A percentile compares a stretch with the other conserved stretches of the same genome.
phyloP scores from a whole-genome alignment of 306 rosid species.

The Sindora glabra region DNA sequence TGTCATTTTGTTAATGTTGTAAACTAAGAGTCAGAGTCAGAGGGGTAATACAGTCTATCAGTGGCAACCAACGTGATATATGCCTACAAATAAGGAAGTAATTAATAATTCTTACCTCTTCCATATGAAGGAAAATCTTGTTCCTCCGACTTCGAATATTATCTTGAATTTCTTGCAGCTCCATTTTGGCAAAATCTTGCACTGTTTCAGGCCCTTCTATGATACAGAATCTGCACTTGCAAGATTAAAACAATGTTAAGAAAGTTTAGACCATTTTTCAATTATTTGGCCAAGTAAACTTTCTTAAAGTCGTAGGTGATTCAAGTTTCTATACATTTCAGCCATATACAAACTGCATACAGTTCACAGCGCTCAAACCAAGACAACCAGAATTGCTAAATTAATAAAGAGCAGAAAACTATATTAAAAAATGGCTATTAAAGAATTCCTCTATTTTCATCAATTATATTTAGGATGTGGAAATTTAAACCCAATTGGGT shows the following conservation, averaged over 20 bases:
- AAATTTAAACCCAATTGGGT: no score
- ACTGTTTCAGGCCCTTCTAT: conserved; percentile 96
- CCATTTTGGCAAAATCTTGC: conserved; percentile 80
- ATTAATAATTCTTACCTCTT: conserved; percentile 52
- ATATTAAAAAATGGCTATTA: no score
- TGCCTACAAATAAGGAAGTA: neutral
- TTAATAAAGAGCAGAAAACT: neutral
- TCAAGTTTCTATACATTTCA: no score
- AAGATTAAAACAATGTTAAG: neutral
- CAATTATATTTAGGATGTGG: neutral
- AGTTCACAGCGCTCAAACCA: neutral
- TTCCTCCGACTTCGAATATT: conserved; percentile 87
- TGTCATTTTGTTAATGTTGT: no score
- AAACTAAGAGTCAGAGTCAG: no score
- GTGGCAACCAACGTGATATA: no score
- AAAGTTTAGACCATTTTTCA: no score
- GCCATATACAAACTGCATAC: neutral
- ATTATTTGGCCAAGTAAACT: neutral
- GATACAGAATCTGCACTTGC: conserved; percentile 64
- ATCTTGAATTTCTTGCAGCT: conserved; percentile 80
- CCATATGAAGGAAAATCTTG: conserved; percentile 90
- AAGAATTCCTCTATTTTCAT: no score
- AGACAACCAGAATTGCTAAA: no score
- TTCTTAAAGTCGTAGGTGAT: neutral
- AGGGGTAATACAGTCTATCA: no score